Evolutionary conservation across 2,329 filamentous ascomycete species (phyloP).

Genomic region (Volutella citrinella): DNA sequence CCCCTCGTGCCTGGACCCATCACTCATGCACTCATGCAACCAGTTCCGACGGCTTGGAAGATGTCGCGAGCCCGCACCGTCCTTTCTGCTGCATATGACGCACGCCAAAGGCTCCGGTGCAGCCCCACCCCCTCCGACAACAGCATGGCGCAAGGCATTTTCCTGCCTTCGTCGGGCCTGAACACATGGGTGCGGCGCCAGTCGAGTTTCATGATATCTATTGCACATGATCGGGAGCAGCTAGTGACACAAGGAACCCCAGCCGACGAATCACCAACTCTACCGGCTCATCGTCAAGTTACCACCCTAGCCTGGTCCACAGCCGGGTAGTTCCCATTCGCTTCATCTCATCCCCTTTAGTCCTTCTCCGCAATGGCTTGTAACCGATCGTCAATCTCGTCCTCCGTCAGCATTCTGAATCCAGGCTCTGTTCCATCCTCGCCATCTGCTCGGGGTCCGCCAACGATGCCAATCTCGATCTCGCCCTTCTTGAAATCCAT

Average conservation of each 20-base stretch:
- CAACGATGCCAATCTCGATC: conserved; percentile 96
- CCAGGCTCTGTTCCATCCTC: conserved; percentile 74
- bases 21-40: too few relatives aligned
- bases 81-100: not conserved
- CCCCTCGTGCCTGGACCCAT: too few relatives aligned
- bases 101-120: not conserved
- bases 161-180: conserved; percentile 23
- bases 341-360: conserved; percentile 56
- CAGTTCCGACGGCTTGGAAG: too few relatives aligned
- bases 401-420: conserved; percentile 89
- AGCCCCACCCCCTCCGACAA: not conserved
- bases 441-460: conserved; percentile 78
- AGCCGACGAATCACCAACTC: not conserved
- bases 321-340: too few relatives aligned
- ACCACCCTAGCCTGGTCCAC: conserved; percentile 10
- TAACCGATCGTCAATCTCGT: conserved; percentile 97
- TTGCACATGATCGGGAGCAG: conserved; percentile 24
- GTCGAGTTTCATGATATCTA: conserved; percentile 20
- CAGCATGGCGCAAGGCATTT: conserved; percentile 22
- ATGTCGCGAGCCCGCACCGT: too few relatives aligned
- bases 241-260: conserved; percentile 23
- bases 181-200: conserved; percentile 21
- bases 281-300: too few relatives aligned
- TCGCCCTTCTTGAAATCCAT: conserved; percentile 99
- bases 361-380: conserved; percentile 99